These are phyloP conservation scores for Debaryomyces subglobosus DNA, from an alignment of 1,139 yeast species.

Conservation along the genomic window DNA sequence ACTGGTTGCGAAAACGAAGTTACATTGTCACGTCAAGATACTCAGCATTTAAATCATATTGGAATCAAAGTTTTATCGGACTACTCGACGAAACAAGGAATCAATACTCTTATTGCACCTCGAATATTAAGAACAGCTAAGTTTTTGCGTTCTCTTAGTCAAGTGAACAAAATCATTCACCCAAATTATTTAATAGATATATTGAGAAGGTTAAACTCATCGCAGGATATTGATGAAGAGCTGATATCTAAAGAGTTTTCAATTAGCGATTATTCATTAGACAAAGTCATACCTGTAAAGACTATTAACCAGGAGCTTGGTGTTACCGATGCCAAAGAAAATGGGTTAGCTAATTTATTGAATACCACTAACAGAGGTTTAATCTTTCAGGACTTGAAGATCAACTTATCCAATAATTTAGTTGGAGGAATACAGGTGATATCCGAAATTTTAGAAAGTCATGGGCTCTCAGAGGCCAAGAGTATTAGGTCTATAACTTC, in stretches of 20 bases:
- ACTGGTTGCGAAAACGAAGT: constrained; percentile 66
- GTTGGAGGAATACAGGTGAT: constrained; percentile 72
- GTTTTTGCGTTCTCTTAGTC: constrained; percentile 56
- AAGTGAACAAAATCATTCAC: constrained; percentile 44
- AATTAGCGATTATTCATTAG: constrained; percentile 38
- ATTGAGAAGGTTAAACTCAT: constrained; percentile 24
- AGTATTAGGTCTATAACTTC: constrained; percentile 29
- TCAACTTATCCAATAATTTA: constrained; percentile 63
- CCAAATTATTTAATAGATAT: constrained; percentile 52
- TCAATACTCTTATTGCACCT: constrained; percentile 71
- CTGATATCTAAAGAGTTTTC: constrained; percentile 24
- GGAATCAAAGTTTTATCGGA: constrained; percentile 47
- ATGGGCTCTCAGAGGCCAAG: constrained; percentile 54
- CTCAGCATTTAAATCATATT: constrained; percentile 28
- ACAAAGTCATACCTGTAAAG: constrained; percentile 31
- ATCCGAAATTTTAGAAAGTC: constrained; percentile 62
- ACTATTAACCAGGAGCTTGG: constrained; percentile 42
- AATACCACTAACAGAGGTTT: constrained; percentile 34
- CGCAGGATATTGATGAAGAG: constrained; percentile 22
- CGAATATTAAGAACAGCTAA: constrained; percentile 82
- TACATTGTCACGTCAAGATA: constrained; percentile 37
- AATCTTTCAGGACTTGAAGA: constrained; percentile 46
- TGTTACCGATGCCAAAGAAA: constrained; percentile 15
- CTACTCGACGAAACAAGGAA: constrained; percentile 23
- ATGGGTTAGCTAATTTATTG: constrained; percentile 24